A percentile compares a stretch with the other conserved stretches of the same genome.
Conservation (phyloP, 2,329 filamentous ascomycete species). For the Diaporthe eres region DNA sequence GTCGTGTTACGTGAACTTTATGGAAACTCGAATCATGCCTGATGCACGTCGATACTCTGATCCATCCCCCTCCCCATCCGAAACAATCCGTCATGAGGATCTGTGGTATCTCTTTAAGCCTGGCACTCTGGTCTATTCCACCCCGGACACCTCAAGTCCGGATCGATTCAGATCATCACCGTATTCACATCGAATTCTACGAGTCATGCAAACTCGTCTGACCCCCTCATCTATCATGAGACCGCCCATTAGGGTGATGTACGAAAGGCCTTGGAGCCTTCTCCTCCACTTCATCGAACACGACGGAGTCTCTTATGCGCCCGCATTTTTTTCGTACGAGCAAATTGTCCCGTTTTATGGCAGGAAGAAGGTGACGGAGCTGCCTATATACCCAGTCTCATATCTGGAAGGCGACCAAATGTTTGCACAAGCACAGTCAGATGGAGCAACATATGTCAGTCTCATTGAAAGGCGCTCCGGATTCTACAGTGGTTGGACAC, state of each 20-base stretch:
- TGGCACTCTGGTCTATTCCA: not conserved
- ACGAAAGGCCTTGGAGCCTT: not conserved
- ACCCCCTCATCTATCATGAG: rapidly evolving
- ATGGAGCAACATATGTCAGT: not conserved
- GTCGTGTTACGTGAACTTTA: conserved; percentile 2
- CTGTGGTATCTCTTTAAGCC: conserved; percentile 7
- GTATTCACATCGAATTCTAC: not conserved
- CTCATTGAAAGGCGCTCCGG: not conserved
- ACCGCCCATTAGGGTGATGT: not conserved
- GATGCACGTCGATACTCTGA: not conserved
- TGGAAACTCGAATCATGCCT: conserved; percentile 22
- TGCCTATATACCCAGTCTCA: not conserved
- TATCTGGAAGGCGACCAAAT: not conserved
- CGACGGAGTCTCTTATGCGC: not conserved
- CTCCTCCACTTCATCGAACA: not conserved
- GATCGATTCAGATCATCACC: rapidly evolving
- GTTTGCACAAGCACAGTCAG: not conserved
- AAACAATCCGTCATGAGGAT: not conserved
- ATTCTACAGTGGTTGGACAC: conserved; percentile 31
- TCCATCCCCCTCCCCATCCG: rapidly evolving
- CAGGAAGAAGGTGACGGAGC: not conserved
- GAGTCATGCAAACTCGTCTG: not conserved
- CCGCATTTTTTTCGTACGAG: rapidly evolving
- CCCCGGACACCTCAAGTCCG: rapidly evolving
- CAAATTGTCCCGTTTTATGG: rapidly evolving